Evolutionary conservation across 139 green algal species (phyloP), one percentile per base, ranked within the genome.

Genomic region (Picochlorum costavermella): DNA sequence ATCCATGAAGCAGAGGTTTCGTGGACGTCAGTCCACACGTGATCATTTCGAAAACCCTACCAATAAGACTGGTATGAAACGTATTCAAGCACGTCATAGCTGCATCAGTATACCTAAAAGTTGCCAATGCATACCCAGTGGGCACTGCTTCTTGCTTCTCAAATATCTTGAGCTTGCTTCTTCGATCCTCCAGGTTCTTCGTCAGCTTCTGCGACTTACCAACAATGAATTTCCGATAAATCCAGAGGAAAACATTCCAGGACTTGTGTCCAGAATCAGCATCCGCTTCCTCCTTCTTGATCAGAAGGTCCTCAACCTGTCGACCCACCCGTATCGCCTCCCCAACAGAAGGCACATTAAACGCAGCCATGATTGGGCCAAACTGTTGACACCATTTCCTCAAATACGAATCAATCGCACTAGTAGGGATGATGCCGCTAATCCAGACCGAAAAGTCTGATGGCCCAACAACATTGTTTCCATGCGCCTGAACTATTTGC

Each of bases 61-160:
- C 14, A 6, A 53, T 28, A 13, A 2, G n/a, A 30, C 17, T 30
- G 3, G 59, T 71, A 26, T 61, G 28, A 51, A 84, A 79, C 45
- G 81, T 76, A 16, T 43, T 43, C 4, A 81, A 44, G 29, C 58
- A 70, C 60, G 74, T 76, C 37, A 62, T 40, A 5, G 75, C 75
- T 45, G 78, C 66, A 50, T 69, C 61, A n/a, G 69, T 64, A 49
- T 80, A 86, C 33, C 78, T 71, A 51, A 86, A 84, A 5, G 73
- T 72, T 2, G 75, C 75, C 49, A 86, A 53, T 46, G 67, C 77
- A 13, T 70, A 51, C 62, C 79, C 79, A 29, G 72, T 84, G n/a
- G 68, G 57, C 36, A 61, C 40, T 28, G 68, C 45, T 46, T 71
- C 60, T 36, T 77, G 56, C 13, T 58, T 56, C 48, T 84, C 46